Base-by-base conservation (phyloP, 192 early-diverging fungal genomes). In the Blastocladiella britannica region DNA sequence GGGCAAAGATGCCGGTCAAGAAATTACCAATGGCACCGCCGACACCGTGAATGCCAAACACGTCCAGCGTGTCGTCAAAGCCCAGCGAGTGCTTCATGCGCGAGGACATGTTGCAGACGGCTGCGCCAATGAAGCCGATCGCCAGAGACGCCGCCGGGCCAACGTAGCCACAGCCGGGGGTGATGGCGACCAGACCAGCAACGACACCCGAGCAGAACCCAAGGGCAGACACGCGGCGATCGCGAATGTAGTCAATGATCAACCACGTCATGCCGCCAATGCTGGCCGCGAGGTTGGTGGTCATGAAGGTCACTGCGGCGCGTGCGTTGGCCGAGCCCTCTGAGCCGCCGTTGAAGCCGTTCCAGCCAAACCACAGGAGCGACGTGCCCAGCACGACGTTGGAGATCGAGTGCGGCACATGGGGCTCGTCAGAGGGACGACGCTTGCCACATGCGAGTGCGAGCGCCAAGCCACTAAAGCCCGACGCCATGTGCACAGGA, bases 401-500 rank as follows among this genome's bases (percentile, higher is more conserved):
- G 20, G 83, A 74, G 26, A 87, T 75, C 63, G 85, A 88, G 65
- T 89, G 85, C 37, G 37, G 37, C 4, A 20, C n/a, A 0, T 9
- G 6, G 0, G 37, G 37, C 15, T 47, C 37, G 37, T 47, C 37
- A 20, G 37, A 47, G 37, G 37, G 57, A 7, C 62, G 70, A 51
- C 93, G 82, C 60, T 80, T 82, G 52, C 93, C 93, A 26, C 93
- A 59, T 8, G 90, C 76, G 28, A 91, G 56, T n/a, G 83, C 73
- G 70, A 86, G 91, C 29, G 92, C 94, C 54, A 95, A 72, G 30
- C 84, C 87, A 53, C 86, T 82, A 62, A 84, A 86, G 23, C 94
- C 94, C 26, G 87, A 89, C 1, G 81, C 72, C 24, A 93, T 85
- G 65, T 98, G 89, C 25, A 98, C 90, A 24, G 91, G 88, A n/a